Evolutionary conservation across 164 flowering plant species (phyloP), one percentile per base, ranked within the genome.

Genomic region (Tetrastigma voinierianum): DNA sequence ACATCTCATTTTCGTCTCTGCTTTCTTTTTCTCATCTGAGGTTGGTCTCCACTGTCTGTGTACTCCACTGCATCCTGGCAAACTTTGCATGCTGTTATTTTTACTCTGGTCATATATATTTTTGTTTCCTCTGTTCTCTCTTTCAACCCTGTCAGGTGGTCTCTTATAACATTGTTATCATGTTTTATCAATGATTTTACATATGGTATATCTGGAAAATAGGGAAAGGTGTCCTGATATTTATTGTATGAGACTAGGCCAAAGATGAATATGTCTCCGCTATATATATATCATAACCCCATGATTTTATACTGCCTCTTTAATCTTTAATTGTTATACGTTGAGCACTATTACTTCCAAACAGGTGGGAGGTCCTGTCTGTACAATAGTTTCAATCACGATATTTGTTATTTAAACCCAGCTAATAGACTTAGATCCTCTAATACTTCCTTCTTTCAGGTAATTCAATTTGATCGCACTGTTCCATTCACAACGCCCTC

Each of bases 181-280:
- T 7, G 8, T 0, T 18, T 16, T 1, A 5, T 11, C 2, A 2
- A 8, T 19, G 18, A 46, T 55, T 2, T 25, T 59, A n/a, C 51
- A 45, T 43, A 46, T 23, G 23, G 51, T 32, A 0, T 57, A 18
- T 65, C 6, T 61, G 54, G 40, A 47, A n/a, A 18, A 48, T 56
- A 82, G 93, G 90, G 87, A 0, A 86, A 86, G 64, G 90, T 88
- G 88, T 88, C 1, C 67, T 89, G 79, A 86, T 88, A 32, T 88
- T 88, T 70, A 88, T n/a, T n/a, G n/a, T n/a, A n/a, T n/a, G n/a
- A n/a, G n/a, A n/a, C n/a, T n/a, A n/a, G n/a, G n/a, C n/a, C 93
- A 3, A 86, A 88, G 81, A 83, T 11, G 93, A 88, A 21, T 88
- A 84, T 72, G 90, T 88, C 52, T 81, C 84, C 45, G 84, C n/a